These are phyloP conservation scores for Zygosaccharomyces pseudobailii DNA, from an alignment of 1,139 yeast genomes.

Conservation along the genomic window DNA sequence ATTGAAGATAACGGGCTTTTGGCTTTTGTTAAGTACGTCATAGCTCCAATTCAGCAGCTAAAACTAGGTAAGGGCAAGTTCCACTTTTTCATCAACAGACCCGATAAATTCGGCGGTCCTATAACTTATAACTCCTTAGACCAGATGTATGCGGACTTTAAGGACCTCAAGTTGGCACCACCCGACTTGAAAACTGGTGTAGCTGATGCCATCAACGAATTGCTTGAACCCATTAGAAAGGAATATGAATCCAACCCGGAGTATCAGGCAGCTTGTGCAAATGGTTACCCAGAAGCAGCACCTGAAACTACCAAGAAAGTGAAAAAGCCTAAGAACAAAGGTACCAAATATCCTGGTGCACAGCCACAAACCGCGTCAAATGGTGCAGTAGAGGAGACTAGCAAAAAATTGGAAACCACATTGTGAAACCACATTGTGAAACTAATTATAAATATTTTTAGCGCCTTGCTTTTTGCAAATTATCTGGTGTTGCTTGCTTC, in stretches of 20 bases:
- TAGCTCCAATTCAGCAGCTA: conserved; percentile 81
- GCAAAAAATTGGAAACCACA: conserved; percentile 32
- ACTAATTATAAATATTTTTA: background rate
- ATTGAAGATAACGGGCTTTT: conserved; percentile 87
- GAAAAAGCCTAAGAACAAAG: conserved; percentile 78
- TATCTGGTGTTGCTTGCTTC: background rate
- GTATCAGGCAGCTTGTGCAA: conserved; percentile 65
- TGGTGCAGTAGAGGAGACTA: conserved; percentile 27
- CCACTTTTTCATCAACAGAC: conserved; percentile 75
- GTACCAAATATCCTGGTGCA: conserved; percentile 73
- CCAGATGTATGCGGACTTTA: conserved; percentile 68
- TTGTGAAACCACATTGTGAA: conserved; percentile 30
- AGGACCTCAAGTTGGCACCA: conserved; percentile 71
- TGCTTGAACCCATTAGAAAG: conserved; percentile 80
- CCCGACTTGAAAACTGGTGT: conserved; percentile 94
- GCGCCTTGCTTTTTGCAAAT: background rate
- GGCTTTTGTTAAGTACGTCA: conserved; percentile 76
- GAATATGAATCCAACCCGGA: conserved; percentile 59
- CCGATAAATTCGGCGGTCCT: conserved; percentile 96
- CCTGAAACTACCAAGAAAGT: conserved; percentile 60
- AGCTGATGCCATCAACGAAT: conserved; percentile 70
- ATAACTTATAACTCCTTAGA: conserved; percentile 65
- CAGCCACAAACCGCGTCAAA: conserved; percentile 13
- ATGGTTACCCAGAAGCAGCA: conserved; percentile 81
- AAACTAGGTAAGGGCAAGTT: conserved; percentile 52